Percentiles rank a stretch among this genome's conserved stretches.
These are phyloP conservation scores for Eucalyptus grandis DNA, from an alignment of 345 rosid species.

Conservation along the genomic window DNA sequence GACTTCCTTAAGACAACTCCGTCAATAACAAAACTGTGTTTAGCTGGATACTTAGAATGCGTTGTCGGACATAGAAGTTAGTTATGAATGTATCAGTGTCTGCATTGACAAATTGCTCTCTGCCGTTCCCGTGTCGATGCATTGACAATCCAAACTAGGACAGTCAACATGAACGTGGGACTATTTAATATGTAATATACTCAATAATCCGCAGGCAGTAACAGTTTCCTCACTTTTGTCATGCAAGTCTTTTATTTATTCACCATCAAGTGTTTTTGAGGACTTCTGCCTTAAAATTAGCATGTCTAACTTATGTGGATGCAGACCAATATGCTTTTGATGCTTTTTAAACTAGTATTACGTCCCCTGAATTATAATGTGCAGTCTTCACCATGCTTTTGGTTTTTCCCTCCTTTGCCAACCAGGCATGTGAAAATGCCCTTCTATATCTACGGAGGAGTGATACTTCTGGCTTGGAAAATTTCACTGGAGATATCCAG, in stretches of 20 bases:
- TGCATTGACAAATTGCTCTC: background rate
- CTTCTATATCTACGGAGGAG: slow-evolving; percentile 21
- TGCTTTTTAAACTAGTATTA: background rate
- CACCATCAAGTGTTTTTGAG: background rate
- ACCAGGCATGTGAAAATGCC: slow-evolving; percentile 65
- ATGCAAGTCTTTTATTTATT: background rate
- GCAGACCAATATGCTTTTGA: background rate
- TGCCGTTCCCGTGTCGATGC: background rate
- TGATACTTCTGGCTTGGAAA: background rate
- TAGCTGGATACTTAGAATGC: background rate
- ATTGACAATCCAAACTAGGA: background rate
- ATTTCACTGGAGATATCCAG: slow-evolving; percentile 1
- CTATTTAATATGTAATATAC: background rate
- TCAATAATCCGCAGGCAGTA: background rate
- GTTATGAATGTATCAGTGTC: background rate
- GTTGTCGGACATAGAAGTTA: background rate
- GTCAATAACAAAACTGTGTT: background rate
- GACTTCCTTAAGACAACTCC: background rate
- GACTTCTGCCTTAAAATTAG: background rate
- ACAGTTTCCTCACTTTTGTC: background rate
- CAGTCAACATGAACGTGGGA: background rate
- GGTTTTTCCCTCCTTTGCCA: background rate
- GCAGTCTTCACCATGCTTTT: background rate
- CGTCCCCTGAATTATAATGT: background rate
- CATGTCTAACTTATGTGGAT: background rate